phyloP scores from a whole-genome alignment of 352 stramenopile genomes.

The Globisporangium cederbergense region DNA sequence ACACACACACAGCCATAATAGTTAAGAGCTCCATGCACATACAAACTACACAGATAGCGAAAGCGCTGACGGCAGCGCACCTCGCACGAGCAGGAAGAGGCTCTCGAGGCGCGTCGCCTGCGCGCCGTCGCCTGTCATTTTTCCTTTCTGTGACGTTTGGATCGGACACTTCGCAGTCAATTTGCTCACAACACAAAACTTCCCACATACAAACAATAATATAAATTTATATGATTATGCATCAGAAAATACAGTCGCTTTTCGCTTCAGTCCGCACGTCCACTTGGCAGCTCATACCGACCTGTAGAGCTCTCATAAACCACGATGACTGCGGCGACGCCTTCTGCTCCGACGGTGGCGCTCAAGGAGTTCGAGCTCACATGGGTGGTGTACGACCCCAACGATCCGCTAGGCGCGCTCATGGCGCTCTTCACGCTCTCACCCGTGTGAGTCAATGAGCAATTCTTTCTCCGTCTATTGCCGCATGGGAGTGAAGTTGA shows the following conservation, averaged over 20 bases:
- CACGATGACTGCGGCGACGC: not conserved
- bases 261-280: too few species aligned
- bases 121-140: slow-evolving; percentile 14
- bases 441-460: slow-evolving; percentile 42
- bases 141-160: not conserved
- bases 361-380: slow-evolving; percentile 79
- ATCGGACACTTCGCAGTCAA: not conserved
- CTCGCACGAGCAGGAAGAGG: slow-evolving; percentile 71
- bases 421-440: slow-evolving; percentile 76
- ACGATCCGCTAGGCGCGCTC: slow-evolving; percentile 57
- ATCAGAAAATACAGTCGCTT: not conserved
- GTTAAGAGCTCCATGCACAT: not conserved
- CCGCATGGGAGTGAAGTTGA: not conserved
- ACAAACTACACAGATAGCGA: not conserved
- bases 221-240: not conserved
- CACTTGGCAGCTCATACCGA: too few species aligned
- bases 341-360: slow-evolving; percentile 15
- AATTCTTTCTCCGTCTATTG: not conserved
- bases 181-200: not conserved
- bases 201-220: not conserved
- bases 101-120: slow-evolving; percentile 72
- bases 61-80: slow-evolving; percentile 19
- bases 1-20: not conserved
- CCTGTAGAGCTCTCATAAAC: not conserved
- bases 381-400: slow-evolving; percentile 80